Evolutionary conservation across 129 eudicot species (phyloP).

Genomic region (Erigeron canadensis): DNA sequence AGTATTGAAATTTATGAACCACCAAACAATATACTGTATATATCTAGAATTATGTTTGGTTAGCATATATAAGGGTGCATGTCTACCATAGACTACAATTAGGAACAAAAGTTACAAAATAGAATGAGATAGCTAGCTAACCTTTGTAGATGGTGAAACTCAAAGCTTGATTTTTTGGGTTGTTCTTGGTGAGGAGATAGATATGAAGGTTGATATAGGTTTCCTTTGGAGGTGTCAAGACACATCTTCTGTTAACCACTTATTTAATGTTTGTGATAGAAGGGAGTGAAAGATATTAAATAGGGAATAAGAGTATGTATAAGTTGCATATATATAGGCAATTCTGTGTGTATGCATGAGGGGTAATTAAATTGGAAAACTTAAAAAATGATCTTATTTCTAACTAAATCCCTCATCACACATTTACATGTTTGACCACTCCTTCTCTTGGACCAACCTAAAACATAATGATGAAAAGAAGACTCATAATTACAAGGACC

Average conservation of each 20-base stretch:
- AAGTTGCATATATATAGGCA: constrained; percentile 33
- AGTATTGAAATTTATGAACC: background rate
- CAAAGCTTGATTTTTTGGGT: constrained; percentile 12
- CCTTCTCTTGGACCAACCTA: constrained; percentile 47
- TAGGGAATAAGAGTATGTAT: constrained; percentile 15
- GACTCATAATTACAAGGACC: constrained; percentile 46
- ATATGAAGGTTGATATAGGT: constrained; percentile 25
- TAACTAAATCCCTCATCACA: constrained; percentile 35
- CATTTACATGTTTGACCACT: constrained; percentile 48
- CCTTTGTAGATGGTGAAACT: constrained; percentile 32
- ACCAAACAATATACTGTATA: background rate
- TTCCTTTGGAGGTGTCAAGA: constrained; percentile 25
- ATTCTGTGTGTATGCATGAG: constrained; percentile 13
- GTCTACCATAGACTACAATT: background rate
- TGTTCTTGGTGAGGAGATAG: constrained; percentile 30
- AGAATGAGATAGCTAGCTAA: constrained; percentile 22
- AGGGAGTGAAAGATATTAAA: constrained; percentile 15
- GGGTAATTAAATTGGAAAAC: constrained; percentile 33
- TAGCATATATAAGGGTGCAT: background rate
- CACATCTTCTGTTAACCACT: constrained; percentile 31
- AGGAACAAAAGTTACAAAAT: background rate
- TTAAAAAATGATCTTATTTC: constrained; percentile 17
- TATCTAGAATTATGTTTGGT: background rate
- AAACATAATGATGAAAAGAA: constrained; percentile 44
- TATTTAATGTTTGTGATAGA: constrained; percentile 14